Percentiles rank a stretch among this genome's conserved stretches.
Evolutionary conservation across 1,139 yeast genomes (phyloP).

Genomic region (Candida sp.): DNA sequence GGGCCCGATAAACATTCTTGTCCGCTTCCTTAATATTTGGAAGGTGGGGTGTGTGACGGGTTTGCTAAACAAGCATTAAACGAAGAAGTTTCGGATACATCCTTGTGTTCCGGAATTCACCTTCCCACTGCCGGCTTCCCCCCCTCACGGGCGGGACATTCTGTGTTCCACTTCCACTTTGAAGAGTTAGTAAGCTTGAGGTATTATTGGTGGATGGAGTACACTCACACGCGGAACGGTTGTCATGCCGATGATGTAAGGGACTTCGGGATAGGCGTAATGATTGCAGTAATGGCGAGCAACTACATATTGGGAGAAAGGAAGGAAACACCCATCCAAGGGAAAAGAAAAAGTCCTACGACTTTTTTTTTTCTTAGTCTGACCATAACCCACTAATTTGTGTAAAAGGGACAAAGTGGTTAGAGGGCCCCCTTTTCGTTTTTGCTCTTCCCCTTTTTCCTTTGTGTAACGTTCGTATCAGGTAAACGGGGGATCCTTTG

Average conservation of each 20-base stretch:
- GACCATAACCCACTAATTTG: no score
- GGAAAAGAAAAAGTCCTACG: not conserved
- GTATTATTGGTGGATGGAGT: not conserved
- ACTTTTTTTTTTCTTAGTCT: no score
- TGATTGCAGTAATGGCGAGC: not conserved
- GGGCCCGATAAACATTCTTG: no score
- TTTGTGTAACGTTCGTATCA: conserved; percentile 2
- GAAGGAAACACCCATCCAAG: not conserved
- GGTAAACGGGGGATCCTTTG: not conserved
- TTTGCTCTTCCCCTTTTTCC: not conserved
- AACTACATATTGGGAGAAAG: not conserved
- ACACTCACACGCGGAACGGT: not conserved
- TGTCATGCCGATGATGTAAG: conserved; percentile 2
- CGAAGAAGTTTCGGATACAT: no score
- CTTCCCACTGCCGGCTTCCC: no score
- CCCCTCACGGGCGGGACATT: not conserved
- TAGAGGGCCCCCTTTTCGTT: not conserved
- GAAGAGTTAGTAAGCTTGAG: not conserved
- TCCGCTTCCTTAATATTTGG: no score
- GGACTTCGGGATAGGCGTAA: not conserved
- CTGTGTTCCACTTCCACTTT: not conserved
- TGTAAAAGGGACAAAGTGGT: not conserved
- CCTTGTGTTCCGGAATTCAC: no score
- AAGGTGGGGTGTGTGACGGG: no score
- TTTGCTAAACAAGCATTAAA: no score